phyloP scores from a whole-genome alignment of 2,329 filamentous ascomycete species.

The Tolypocladium paradoxum region DNA sequence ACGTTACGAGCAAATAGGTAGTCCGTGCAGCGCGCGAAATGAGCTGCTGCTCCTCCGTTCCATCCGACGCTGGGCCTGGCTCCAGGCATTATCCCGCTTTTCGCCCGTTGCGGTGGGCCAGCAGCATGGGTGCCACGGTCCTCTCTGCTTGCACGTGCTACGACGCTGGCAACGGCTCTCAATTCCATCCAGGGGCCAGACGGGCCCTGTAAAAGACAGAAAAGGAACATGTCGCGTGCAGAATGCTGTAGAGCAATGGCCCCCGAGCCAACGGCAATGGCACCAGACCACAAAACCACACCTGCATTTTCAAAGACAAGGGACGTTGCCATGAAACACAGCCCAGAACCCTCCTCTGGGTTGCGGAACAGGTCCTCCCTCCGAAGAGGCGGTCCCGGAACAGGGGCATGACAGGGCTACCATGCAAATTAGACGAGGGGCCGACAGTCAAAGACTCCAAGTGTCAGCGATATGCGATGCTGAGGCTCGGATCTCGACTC shows the following conservation, averaged over 20 bases:
- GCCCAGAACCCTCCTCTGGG: not conserved
- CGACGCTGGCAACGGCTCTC: not conserved
- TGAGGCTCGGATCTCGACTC: not conserved
- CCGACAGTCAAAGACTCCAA: not conserved
- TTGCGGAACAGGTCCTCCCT: not conserved
- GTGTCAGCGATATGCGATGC: not conserved
- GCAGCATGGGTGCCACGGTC: not conserved
- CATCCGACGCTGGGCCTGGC: not conserved
- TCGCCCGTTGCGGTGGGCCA: not conserved
- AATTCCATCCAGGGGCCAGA: not conserved
- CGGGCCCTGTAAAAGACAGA: not conserved
- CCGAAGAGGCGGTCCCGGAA: not conserved
- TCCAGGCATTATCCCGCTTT: not conserved
- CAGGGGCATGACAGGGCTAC: not conserved
- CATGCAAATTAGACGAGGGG: not conserved
- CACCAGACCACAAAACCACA: not conserved
- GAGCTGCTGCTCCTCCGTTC: not conserved
- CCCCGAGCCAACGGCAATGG: not conserved
- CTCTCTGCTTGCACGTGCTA: too few relatives aligned
- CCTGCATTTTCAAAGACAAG: not conserved
- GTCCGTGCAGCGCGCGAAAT: too few relatives aligned
- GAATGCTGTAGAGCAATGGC: not conserved
- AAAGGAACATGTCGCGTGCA: not conserved
- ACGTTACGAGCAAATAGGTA: too few relatives aligned
- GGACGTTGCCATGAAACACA: not conserved